Evolutionary conservation across 2,329 filamentous ascomycete species (phyloP).

Genomic region (Ophiostoma himal-ulmi): DNA sequence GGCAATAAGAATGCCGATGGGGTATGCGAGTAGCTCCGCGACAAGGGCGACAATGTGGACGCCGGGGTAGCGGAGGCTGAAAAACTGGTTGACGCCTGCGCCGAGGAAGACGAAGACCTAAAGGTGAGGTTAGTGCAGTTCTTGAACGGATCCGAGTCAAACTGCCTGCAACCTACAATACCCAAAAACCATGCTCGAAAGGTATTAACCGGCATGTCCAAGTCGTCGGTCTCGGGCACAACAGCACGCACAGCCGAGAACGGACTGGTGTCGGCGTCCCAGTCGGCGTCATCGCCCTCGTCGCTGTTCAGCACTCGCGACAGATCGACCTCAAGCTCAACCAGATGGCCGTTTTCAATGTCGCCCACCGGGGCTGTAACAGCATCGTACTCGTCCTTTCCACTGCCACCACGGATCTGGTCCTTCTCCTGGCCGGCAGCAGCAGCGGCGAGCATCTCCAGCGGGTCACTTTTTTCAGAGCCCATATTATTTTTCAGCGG

Average conservation of each 20-base stretch:
- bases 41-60: background rate
- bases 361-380: background rate
- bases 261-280: background rate
- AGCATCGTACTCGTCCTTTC: background rate
- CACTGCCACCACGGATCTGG: background rate
- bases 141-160: too few relatives aligned
- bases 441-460: background rate
- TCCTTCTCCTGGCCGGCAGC: background rate
- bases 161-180: background rate
- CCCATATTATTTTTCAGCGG: background rate
- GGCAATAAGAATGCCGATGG: conserved; percentile 47
- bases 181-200: background rate
- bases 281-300: background rate
- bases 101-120: background rate
- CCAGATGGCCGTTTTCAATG: background rate
- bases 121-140: too few relatives aligned
- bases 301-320: background rate
- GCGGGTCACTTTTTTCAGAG: background rate
- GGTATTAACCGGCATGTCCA: background rate
- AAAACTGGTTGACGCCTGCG: background rate
- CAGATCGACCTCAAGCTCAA: background rate
- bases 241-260: background rate
- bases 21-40: background rate
- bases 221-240: background rate
- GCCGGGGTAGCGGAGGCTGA: background rate